Percentiles rank a stretch among this genome's conserved stretches.
These are phyloP conservation scores for Trichoderma reesei DNA, from an alignment of 495 filamentous ascomycete species.

Conservation along the genomic window DNA sequence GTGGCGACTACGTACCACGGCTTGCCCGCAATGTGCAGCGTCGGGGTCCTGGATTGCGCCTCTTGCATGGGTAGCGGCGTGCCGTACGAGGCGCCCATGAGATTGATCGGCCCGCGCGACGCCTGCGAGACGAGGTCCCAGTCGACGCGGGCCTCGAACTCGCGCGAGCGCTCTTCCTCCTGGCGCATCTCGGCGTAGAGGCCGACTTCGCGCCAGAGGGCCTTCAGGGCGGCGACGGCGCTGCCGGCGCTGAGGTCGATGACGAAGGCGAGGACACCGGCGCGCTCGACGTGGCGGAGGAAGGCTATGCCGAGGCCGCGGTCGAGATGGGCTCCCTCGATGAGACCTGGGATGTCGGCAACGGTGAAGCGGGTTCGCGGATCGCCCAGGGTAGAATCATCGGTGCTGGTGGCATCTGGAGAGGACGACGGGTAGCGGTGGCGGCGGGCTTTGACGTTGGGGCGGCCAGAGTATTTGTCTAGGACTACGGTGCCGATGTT, in stretches of 20 bases:
- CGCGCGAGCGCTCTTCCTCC: conserved; percentile 46
- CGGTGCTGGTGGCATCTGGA: conserved; percentile 19
- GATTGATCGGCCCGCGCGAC: conserved; percentile 7
- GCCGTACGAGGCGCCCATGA: conserved; percentile 19
- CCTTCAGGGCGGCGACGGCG: conserved; percentile 65
- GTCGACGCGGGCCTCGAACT: conserved; percentile 32
- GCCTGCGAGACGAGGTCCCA: conserved; percentile 18
- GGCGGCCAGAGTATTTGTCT: conserved; percentile 66
- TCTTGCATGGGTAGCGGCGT: conserved; percentile 21
- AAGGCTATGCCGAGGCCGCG: conserved; percentile 87
- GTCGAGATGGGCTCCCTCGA: conserved; percentile 84
- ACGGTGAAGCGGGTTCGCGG: conserved; percentile 74
- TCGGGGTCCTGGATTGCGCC: conserved; percentile 11
- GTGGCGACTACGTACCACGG: conserved; percentile 97
- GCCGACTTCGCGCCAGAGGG: conserved; percentile 80
- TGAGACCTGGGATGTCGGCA: conserved; percentile 89
- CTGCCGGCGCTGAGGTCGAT: conserved; percentile 74
- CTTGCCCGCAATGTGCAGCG: conserved; percentile 63
- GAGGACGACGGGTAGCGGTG: conserved; percentile 16
- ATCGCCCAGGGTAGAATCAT: conserved; percentile 30
- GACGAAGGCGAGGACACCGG: conserved; percentile 86
- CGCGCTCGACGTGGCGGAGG: conserved; percentile 87
- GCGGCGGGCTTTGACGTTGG: conserved; percentile 26
- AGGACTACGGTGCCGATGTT: conserved; percentile 93
- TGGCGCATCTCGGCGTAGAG: conserved; percentile 71